A percentile compares a stretch with the other conserved stretches of the same genome.
These are phyloP conservation scores for Paradendryphiella salina DNA, from an alignment of 2,329 filamentous ascomycete species.

Conservation along the genomic window DNA sequence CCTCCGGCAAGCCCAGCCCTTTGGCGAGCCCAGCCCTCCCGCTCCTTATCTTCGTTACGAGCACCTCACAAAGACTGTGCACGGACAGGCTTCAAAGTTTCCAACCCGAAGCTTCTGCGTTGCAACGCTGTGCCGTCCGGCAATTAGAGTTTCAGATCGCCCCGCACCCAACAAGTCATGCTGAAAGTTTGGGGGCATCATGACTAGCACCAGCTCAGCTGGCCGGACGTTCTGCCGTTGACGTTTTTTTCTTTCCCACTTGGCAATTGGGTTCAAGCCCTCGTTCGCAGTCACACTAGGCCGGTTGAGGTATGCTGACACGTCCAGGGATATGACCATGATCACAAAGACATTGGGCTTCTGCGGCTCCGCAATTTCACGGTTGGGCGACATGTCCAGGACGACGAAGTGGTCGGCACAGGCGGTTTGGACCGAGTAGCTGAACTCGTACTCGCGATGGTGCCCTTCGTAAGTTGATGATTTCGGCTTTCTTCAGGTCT, in stretches of 20 bases:
- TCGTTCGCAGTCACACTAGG: neutral
- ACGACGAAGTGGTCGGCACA: constrained; percentile 63
- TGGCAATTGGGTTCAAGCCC: neutral
- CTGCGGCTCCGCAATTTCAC: constrained; percentile 81
- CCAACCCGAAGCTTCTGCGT: constrained; percentile 8
- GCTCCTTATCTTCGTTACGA: neutral
- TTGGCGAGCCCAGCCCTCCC: neutral
- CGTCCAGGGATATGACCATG: constrained; percentile 69
- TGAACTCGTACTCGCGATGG: constrained; percentile 67
- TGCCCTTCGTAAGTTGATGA: constrained; percentile 71
- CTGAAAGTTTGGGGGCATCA: constrained; percentile 2
- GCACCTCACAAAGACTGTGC: neutral
- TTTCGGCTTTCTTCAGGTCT: neutral
- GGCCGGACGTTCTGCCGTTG: neutral
- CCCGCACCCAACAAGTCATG: constrained; percentile 9
- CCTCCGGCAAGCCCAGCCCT: neutral
- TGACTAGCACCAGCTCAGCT: neutral
- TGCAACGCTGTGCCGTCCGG: constrained; percentile 5
- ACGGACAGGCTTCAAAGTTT: constrained; percentile 1
- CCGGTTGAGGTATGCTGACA: constrained; percentile 26
- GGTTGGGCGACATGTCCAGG: constrained; percentile 67
- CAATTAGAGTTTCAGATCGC: constrained; percentile 10
- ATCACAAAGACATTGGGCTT: constrained; percentile 78
- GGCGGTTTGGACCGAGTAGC: constrained; percentile 67
- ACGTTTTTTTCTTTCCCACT: neutral